Base-by-base conservation (phyloP, 768 basidiomycete species). In the Suillus americanus region DNA sequence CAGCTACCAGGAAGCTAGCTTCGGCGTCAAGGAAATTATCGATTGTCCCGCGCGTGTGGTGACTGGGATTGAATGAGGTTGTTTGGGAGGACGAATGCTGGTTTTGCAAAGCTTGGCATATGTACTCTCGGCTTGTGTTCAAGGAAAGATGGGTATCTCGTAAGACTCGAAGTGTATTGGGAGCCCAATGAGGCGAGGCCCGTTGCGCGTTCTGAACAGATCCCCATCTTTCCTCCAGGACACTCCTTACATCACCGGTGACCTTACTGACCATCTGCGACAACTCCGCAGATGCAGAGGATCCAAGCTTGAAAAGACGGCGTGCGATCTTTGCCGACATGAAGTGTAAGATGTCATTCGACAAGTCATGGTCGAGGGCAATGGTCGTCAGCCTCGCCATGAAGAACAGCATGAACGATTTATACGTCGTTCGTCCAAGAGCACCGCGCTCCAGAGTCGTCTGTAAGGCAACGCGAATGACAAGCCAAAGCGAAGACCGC, bases 401-500 rank as follows among this genome's bases (percentile, higher is more conserved):
- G 64, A 78, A 71, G 62, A 72, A 79, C 0, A 75, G n/a, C 51
- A 78, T 74, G 66, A 79, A 79, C 3, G 35, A 55, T 46, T 79
- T 79, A 70, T 79, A 79, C 13, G 67, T 48, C 14, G 35, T 54
- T 3, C 30, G 53, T 6, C 67, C 69, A 6, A 62, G 23, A 38
- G 23, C 50, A 53, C 69, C 67, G 41, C 65, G 68, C 20, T 61
- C 66, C 28, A 78, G 68, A 0, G 78, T 75, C 0, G 77, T 81
- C 67, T 84, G 82, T 35, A 83, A 66, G 1, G 76, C 75, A 5
- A 86, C 80, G 12, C 84, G 80, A 38, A 84, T 70, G 14, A 83
- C 68, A 5, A 85, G 78, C 84, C 85, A 86, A 12, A 83, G 72
- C 0, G 82, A 73, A 8, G 83, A 82, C 25, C 85, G 76, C 28